These are phyloP conservation scores for Malus sieversii DNA, from an alignment of 306 rosid species.

Conservation along the genomic window DNA sequence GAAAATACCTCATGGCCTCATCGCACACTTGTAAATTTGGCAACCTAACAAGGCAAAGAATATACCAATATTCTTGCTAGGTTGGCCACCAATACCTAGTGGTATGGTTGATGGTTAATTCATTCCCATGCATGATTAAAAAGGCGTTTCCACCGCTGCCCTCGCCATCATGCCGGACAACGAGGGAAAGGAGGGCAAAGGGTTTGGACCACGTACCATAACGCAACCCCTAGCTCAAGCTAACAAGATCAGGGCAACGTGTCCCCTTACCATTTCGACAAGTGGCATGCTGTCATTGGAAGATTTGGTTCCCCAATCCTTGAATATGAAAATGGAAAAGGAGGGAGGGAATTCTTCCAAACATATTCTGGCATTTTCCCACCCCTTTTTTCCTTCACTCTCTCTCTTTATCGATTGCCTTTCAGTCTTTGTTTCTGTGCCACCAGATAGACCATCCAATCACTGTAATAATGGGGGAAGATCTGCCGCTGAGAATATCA, in stretches of 20 bases:
- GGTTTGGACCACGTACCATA: slow-evolving; percentile 41
- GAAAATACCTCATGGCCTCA: background rate
- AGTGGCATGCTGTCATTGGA: slow-evolving; percentile 19
- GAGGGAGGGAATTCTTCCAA: slow-evolving; percentile 28
- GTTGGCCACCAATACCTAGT: slow-evolving; percentile 33
- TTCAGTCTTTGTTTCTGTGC: slow-evolving; percentile 34
- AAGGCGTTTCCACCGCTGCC: slow-evolving; percentile 30
- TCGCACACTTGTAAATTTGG: slow-evolving; percentile 15
- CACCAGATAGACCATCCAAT: slow-evolving; percentile 52
- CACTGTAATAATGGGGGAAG: slow-evolving; percentile 45
- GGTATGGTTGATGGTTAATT: background rate
- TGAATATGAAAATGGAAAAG: background rate
- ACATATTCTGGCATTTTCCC: slow-evolving; percentile 42
- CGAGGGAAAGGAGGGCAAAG: slow-evolving; percentile 1
- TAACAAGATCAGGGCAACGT: slow-evolving; percentile 1
- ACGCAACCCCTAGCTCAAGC: slow-evolving; percentile 8
- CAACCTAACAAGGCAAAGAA: slow-evolving; percentile 16
- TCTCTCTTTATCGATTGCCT: background rate
- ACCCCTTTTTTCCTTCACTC: background rate
- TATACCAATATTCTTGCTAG: slow-evolving; percentile 44
- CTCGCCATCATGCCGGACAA: slow-evolving; percentile 35
- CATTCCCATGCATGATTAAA: slow-evolving; percentile 21
- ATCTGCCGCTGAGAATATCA: slow-evolving; percentile 54
- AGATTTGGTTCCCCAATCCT: background rate
- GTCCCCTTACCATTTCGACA: background rate